Evolutionary conservation across 129 eudicot species (phyloP).

Genomic region (Oenanthe sinensis): DNA sequence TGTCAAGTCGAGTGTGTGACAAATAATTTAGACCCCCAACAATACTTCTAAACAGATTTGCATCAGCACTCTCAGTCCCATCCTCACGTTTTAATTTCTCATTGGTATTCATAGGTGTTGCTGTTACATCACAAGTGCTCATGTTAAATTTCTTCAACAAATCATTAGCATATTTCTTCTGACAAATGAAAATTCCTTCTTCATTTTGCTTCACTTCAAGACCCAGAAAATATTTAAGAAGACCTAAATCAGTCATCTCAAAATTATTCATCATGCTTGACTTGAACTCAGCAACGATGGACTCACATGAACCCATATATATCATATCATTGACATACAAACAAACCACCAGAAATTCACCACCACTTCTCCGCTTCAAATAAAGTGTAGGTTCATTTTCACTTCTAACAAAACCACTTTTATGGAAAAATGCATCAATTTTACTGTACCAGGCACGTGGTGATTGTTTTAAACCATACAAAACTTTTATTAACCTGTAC

Average conservation of each 20-base stretch:
- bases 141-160: neutral
- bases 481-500: slow-evolving; percentile 1
- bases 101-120: slow-evolving; percentile 5
- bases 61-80: no score
- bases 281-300: slow-evolving; percentile 12
- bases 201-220: slow-evolving; percentile 16
- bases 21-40: no score
- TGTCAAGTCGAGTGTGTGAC: no score
- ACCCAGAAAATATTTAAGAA: slow-evolving; percentile 16
- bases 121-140: neutral
- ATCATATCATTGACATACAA: slow-evolving; percentile 23
- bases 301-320: slow-evolving; percentile 18
- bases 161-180: neutral
- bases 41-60: no score
- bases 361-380: neutral
- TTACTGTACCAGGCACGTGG: slow-evolving; percentile 10
- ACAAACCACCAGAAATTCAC: slow-evolving; percentile 14
- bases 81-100: slow-evolving; percentile 4
- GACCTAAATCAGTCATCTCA: slow-evolving; percentile 1
- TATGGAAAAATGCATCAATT: slow-evolving; percentile 10
- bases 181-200: slow-evolving; percentile 1
- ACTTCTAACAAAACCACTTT: slow-evolving; percentile 11
- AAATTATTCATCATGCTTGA: slow-evolving; percentile 6
- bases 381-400: slow-evolving; percentile 18
- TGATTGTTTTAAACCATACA: slow-evolving; percentile 6